Evolutionary conservation across 1,284 basidiomycete species (phyloP), one percentile per base, ranked within the genome.

Genomic region (Microbotryum saponariae): DNA sequence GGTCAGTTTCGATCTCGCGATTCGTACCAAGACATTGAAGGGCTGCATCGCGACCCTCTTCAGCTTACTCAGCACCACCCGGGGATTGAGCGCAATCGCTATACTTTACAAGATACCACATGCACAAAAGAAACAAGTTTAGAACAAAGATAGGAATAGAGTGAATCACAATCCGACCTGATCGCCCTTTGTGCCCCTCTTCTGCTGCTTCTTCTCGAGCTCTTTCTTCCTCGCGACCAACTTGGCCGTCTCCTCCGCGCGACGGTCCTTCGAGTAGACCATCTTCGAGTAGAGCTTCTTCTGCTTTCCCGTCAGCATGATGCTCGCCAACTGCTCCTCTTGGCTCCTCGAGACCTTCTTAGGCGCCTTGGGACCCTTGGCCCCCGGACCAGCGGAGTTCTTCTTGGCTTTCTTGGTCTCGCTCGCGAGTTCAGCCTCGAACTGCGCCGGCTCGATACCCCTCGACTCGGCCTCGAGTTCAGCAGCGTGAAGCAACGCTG

Each of bases 261-360:
- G 85, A 77, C 67, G 56, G 60, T 89, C 90, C 74, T 83, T 82
- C 65, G 86, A 85, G 76, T 90, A 85, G 78, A 91, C 90, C 84
- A 97, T 88, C 79, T 89, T 89, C 77, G 94, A 91, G 78, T 96
- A 97, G 71, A 98, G 77, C 37, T 96, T 97, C 72, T 86, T 83
- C 78, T 97, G 89, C 79, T 89, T 93, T 79, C 93, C 96, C 78
- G 89, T 94, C 85, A 98, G 87, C 84, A 98, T 84, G 85, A 96
- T 96, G 82, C 94, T 96, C 77, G 91, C 89, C 87, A 97, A 90
- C 73, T 94, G 88, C 74, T 86, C 81, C 74, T 96, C 91, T 18
- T 77, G 79, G 33, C 79, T 76, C 65, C 63, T 65, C 69, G 77
- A 70, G 74, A 78, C 68, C 59, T 68, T 63, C 57, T 65, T 64